phyloP scores from a whole-genome alignment of 352 stramenopile species.

The Stephanocyclus meneghinianus region DNA sequence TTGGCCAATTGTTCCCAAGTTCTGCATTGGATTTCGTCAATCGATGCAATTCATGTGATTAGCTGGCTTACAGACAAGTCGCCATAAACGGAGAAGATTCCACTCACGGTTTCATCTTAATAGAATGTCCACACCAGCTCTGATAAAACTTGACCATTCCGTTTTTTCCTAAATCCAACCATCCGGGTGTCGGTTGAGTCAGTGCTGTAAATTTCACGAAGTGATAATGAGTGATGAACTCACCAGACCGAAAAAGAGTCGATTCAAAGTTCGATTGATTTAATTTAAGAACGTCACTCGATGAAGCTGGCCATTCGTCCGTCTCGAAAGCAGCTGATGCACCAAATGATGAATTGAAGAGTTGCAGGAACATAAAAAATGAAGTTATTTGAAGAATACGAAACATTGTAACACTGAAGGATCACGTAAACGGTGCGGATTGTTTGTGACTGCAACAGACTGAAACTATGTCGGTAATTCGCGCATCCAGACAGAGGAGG shows the following conservation, averaged over 20 bases:
- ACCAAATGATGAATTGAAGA: background rate
- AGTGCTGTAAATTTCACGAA: too few relatives aligned
- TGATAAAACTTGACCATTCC: constrained; percentile 49
- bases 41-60: background rate
- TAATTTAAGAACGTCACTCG: constrained; percentile 23
- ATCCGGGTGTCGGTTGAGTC: too few relatives aligned
- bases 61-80: background rate
- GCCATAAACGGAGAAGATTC: background rate
- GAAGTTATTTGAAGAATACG: too few relatives aligned
- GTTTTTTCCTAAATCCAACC: constrained; percentile 33
- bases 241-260: constrained; percentile 36
- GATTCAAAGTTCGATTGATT: constrained; percentile 27
- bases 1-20: constrained; percentile 34
- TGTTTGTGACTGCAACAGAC: too few relatives aligned
- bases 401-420: too few relatives aligned
- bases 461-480: background rate
- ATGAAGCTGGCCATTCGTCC: background rate
- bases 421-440: too few relatives aligned
- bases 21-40: background rate
- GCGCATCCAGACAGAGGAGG: too few relatives aligned
- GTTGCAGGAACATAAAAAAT: background rate
- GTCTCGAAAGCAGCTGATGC: background rate
- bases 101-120: constrained; percentile 38
- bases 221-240: background rate
- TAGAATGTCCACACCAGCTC: constrained; percentile 39